phyloP scores from a whole-genome alignment of 169 alveolate genomes.

The Pseudocohnilembus persalinus region DNA sequence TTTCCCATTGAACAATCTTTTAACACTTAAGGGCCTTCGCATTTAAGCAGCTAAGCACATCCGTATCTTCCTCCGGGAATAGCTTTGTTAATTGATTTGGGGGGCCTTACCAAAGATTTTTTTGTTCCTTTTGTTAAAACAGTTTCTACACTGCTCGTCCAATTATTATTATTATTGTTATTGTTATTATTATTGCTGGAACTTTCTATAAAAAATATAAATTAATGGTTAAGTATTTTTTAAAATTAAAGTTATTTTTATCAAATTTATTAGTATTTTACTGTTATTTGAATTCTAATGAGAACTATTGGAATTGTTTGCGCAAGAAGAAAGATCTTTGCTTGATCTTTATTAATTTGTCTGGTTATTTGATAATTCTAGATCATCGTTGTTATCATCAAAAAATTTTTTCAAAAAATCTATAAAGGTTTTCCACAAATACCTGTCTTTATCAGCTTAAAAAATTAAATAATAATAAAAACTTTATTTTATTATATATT shows the following conservation, averaged over 20 bases:
- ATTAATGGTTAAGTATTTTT: neutral
- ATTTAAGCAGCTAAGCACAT: constrained; percentile 75
- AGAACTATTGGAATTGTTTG: neutral
- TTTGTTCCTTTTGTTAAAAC: constrained; percentile 24
- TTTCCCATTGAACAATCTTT: constrained; percentile 66
- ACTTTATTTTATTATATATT: no score
- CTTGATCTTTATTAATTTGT: no score
- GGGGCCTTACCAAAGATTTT: constrained; percentile 36
- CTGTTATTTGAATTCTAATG: neutral
- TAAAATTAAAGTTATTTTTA: no score
- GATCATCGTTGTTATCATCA: neutral
- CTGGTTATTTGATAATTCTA: neutral
- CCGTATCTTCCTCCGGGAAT: constrained; percentile 78
- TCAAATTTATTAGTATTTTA: neutral
- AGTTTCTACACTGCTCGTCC: constrained; percentile 21
- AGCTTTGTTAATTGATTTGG: constrained; percentile 46
- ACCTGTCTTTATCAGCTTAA: neutral
- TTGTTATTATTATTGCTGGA: neutral
- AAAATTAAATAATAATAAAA: no score
- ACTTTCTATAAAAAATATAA: neutral
- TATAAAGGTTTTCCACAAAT: constrained; percentile 19
- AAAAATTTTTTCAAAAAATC: constrained; percentile 27
- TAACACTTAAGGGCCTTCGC: constrained; percentile 66
- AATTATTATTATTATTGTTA: constrained; percentile 3
- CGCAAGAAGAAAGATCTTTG: no score